Conservation (phyloP, 2,329 filamentous ascomycete genomes). For the Scytalidium sp. region DNA sequence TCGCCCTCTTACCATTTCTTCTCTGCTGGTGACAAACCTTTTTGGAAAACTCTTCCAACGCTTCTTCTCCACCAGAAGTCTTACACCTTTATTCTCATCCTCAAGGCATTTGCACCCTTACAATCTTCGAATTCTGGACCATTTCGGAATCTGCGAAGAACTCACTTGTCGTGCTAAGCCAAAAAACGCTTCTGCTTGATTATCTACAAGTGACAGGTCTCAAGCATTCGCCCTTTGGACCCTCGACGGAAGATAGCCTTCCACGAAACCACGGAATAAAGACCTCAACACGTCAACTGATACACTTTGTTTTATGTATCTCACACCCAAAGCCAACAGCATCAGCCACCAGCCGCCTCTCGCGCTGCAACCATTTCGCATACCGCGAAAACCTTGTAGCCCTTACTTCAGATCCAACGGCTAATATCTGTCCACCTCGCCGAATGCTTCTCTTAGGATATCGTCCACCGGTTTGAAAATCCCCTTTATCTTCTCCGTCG, state of each 20-base stretch:
- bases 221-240: constrained; percentile 1
- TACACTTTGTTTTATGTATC: constrained; percentile 36
- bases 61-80: background rate
- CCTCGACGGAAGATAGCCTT: constrained; percentile 12
- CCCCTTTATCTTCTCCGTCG: constrained; percentile 51
- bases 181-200: background rate
- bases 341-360: constrained; percentile 91
- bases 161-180: background rate
- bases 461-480: constrained; percentile 48
- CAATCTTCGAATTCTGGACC: background rate
- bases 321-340: constrained; percentile 67
- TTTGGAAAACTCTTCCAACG: background rate
- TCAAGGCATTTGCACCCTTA: background rate
- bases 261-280: constrained; percentile 18
- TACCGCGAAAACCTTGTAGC: constrained; percentile 91
- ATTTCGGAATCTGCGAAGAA: background rate
- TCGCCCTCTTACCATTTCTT: background rate
- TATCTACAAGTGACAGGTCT: background rate
- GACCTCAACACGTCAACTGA: constrained; percentile 27
- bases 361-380: constrained; percentile 97
- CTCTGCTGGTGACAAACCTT: background rate
- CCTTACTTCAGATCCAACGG: constrained; percentile 88
- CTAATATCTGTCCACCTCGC: constrained; percentile 51
- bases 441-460: constrained; percentile 34
- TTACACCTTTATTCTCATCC: background rate